Percentiles rank a stretch among this genome's conserved stretches.
Evolutionary conservation across 306 rosid genomes (phyloP).

Genomic region (Clitoria ternatea): DNA sequence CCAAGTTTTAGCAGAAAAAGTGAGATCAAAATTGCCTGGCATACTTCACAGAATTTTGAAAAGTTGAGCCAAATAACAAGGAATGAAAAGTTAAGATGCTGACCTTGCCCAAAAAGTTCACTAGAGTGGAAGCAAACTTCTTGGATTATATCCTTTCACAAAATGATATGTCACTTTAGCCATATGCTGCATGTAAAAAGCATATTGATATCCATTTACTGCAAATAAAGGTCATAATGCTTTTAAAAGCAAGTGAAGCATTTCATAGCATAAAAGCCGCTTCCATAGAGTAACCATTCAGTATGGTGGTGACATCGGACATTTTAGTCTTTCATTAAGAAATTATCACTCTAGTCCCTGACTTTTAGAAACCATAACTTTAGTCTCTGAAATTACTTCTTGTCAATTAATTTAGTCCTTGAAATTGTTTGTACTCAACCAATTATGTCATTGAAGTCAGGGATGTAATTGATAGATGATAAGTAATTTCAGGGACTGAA

Average conservation of each 20-base stretch:
- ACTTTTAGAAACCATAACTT: too few relatives aligned
- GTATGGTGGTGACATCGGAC: too few relatives aligned
- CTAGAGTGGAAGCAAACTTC: constrained; percentile 71
- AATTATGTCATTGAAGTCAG: too few relatives aligned
- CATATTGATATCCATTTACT: constrained; percentile 1
- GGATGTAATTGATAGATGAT: too few relatives aligned
- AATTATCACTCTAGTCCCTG: too few relatives aligned
- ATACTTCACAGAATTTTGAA: constrained; percentile 3
- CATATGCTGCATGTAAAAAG: constrained; percentile 75
- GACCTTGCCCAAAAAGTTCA: constrained; percentile 90
- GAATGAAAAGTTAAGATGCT: constrained; percentile 5
- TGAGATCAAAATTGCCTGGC: background rate
- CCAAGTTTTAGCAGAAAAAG: constrained; percentile 17
- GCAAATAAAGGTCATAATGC: background rate
- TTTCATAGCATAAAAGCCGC: constrained; percentile 16
- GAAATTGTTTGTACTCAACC: too few relatives aligned
- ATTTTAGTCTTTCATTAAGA: too few relatives aligned
- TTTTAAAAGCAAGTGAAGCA: constrained; percentile 16
- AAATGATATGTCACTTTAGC: constrained; percentile 73
- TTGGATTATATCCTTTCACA: constrained; percentile 76
- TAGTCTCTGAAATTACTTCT: too few relatives aligned
- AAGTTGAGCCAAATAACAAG: constrained; percentile 9
- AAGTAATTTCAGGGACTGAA: too few relatives aligned
- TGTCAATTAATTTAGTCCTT: too few relatives aligned
- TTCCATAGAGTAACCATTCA: too few relatives aligned